Conservation (phyloP, 352 stramenopile species). For the Globisporangium alternatum region DNA sequence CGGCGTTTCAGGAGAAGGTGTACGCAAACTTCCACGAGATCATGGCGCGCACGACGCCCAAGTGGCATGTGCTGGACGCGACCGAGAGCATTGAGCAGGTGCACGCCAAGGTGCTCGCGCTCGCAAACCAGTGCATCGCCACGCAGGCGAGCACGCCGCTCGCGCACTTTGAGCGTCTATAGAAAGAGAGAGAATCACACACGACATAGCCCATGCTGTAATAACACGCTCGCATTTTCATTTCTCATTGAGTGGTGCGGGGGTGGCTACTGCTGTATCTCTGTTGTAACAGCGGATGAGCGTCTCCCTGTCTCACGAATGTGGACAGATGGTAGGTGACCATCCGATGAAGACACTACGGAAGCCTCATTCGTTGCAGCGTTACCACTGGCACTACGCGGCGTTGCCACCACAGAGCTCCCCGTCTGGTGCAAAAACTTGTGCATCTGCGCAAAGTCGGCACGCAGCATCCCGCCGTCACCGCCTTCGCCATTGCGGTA, state of each 20-base stretch:
- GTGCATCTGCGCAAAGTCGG: constrained; percentile 65
- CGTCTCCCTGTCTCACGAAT: constrained; percentile 7
- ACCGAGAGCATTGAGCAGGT: constrained; percentile 75
- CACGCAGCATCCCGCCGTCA: constrained; percentile 11
- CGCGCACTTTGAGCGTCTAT: constrained; percentile 31
- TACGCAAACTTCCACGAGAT: constrained; percentile 75
- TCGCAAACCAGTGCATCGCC: constrained; percentile 50
- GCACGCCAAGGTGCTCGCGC: constrained; percentile 52
- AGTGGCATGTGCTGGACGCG: constrained; percentile 81
- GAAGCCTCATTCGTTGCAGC: not conserved
- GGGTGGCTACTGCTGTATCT: not conserved
- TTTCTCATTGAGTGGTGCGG: not conserved
- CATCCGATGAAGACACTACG: not conserved
- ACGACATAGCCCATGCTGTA: not conserved
- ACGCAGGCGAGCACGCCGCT: constrained; percentile 27
- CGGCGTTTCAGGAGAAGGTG: constrained; percentile 86
- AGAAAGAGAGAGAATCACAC: not conserved
- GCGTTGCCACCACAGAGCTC: constrained; percentile 1
- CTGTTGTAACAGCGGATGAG: not conserved
- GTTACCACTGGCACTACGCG: not conserved
- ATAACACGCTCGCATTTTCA: constrained; percentile 2
- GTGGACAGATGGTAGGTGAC: constrained; percentile 1
- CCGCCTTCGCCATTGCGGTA: constrained; percentile 22
- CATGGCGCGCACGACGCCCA: constrained; percentile 34
- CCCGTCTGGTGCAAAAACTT: constrained; percentile 64